Percentiles rank a stretch among this genome's conserved stretches.
phyloP scores from a whole-genome alignment of 2,329 filamentous ascomycete genomes.

The Aspergillus sergii region DNA sequence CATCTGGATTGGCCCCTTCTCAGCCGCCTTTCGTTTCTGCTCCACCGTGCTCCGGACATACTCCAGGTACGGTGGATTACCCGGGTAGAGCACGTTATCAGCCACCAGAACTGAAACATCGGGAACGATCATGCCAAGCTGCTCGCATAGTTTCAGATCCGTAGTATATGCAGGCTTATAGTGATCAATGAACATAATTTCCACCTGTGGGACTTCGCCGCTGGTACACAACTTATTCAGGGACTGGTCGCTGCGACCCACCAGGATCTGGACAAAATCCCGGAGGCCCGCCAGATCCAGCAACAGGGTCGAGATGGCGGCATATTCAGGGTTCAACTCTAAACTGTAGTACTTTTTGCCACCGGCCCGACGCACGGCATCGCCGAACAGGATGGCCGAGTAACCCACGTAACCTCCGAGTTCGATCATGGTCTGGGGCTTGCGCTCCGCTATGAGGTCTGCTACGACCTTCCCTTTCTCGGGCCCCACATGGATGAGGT shows the following conservation, averaged over 20 bases:
- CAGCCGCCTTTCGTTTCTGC: constrained; percentile 58
- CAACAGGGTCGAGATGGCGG: constrained; percentile 68
- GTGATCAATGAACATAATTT: constrained; percentile 79
- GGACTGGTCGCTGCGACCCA: constrained; percentile 69
- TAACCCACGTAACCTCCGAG: constrained; percentile 82
- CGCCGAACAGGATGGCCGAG: constrained; percentile 74
- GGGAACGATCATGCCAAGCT: constrained; percentile 63
- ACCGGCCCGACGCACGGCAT: constrained; percentile 64
- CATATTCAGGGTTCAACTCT: constrained; percentile 74
- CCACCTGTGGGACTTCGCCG: constrained; percentile 61
- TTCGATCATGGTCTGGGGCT: constrained; percentile 73
- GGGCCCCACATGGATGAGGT: constrained; percentile 79
- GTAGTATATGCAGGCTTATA: constrained; percentile 74
- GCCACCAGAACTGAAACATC: constrained; percentile 52
- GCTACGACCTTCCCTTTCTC: constrained; percentile 73
- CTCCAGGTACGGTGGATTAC: constrained; percentile 53
- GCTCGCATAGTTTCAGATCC: constrained; percentile 77
- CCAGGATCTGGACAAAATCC: constrained; percentile 69
- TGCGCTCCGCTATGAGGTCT: constrained; percentile 66
- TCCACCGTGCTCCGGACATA: constrained; percentile 68
- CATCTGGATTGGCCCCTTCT: constrained; percentile 24
- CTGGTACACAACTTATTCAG: constrained; percentile 61
- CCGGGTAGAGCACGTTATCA: constrained; percentile 49
- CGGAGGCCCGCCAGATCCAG: constrained; percentile 73
- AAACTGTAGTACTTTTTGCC: constrained; percentile 70